Base-by-base conservation (phyloP, 768 basidiomycete species). In the Podaxis pistillaris region DNA sequence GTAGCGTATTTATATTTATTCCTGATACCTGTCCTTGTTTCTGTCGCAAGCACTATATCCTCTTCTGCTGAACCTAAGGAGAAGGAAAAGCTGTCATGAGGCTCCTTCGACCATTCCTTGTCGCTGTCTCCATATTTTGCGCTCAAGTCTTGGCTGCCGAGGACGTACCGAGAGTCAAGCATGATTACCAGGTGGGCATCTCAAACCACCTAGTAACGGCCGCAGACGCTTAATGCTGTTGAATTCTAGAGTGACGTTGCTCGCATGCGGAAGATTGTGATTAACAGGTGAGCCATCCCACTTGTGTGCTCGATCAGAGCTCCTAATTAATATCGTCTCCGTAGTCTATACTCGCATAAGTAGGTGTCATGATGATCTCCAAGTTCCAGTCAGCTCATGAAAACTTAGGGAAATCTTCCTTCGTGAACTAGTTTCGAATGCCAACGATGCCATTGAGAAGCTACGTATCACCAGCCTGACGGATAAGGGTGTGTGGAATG, bases 401-500 rank as follows among this genome's bases (percentile, higher is more conserved):
- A 40, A 67, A 56, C 61, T 7, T 60, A 92, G 90, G 69, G 91
- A 93, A 46, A 86, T 93, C 28, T 94, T 93, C 73, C 81, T 94
- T 54, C 92, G 96, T 49, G 96, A 98, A 74, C 80, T 96, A 54
- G 84, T 96, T 67, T 96, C 94, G 6, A 96, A 96, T 70, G 91
- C 96, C 46, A 97, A 98, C 73, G 97, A 99, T 72, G 97, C 97
- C 1, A 79, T 98, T 56, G 96, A 98, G 74, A 98, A 98, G 74
- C 83, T 96, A 57, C 88, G 97, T 26, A 78, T 99, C 49, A 88
- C 87, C 13, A 81, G 93, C 3, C 80, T 99, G 66, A 94, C 84
- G 22, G 90, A 95, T 72, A 87, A 88, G 68, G 78, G 74, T 22
- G 77, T 89, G 22, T 87, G 90, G 79, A 83, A 89, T 65, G 89